phyloP scores from a whole-genome alignment of 495 filamentous ascomycete species.

The Gamarada debralockiae region DNA sequence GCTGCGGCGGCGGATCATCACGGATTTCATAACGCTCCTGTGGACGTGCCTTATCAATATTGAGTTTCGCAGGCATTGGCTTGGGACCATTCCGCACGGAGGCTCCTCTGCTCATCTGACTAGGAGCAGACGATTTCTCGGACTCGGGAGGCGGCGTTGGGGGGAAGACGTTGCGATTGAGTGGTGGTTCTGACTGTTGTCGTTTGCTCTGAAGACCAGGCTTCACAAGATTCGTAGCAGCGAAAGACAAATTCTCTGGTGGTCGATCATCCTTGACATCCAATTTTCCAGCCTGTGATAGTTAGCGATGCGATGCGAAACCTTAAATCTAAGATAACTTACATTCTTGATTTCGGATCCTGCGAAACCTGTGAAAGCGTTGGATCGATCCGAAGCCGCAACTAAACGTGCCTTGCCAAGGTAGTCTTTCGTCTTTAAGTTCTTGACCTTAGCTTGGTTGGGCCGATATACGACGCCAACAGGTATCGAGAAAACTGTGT shows the following conservation, averaged over 20 bases:
- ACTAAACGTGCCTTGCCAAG: conserved; percentile 90
- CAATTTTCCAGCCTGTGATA: conserved; percentile 21
- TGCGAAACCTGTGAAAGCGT: conserved; percentile 73
- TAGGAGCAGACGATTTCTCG: conserved; percentile 34
- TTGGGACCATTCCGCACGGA: conserved; percentile 52
- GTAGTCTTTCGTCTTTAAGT: conserved; percentile 95
- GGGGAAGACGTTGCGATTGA: conserved; percentile 85
- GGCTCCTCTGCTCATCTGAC: conserved; percentile 42
- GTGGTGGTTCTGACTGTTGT: conserved; percentile 82
- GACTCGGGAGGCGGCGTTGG: conserved; percentile 96
- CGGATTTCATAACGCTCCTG: conserved; percentile 43
- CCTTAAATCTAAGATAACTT: conserved; percentile 12
- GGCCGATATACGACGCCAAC: conserved; percentile 93
- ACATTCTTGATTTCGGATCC: conserved; percentile 71
- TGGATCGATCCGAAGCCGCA: conserved; percentile 78
- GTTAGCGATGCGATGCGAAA: not conserved
- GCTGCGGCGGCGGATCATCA: no score
- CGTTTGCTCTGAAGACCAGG: conserved; percentile 71
- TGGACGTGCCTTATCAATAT: conserved; percentile 45
- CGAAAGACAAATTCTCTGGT: conserved; percentile 78
- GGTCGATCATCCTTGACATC: conserved; percentile 64
- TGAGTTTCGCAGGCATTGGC: conserved; percentile 48
- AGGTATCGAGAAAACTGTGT: conserved; percentile 98
- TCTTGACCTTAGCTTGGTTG: conserved; percentile 97
- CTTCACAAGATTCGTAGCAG: conserved; percentile 86